These are phyloP conservation scores for Diplodia sapinea DNA, from an alignment of 2,329 filamentous ascomycete species.

Conservation along the genomic window DNA sequence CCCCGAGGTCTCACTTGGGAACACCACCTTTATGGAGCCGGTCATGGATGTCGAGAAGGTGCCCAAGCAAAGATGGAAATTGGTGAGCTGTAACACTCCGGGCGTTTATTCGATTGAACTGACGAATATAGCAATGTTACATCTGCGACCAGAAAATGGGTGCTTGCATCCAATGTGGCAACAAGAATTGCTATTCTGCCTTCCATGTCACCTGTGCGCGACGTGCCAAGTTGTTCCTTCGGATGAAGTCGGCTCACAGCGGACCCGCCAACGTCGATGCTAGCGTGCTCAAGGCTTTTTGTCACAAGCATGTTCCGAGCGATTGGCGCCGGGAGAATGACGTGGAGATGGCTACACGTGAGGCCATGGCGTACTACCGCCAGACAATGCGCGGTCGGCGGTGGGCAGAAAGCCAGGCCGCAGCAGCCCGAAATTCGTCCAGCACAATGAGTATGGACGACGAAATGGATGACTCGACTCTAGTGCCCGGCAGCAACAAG, in stretches of 20 bases:
- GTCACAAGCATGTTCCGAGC: conserved; percentile 88
- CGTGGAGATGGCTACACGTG: conserved; percentile 77
- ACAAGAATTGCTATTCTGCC: conserved; percentile 95
- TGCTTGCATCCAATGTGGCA: conserved; percentile 96
- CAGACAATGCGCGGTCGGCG: conserved; percentile 85
- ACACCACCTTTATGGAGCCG: conserved; percentile 97
- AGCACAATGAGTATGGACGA: conserved; percentile 54
- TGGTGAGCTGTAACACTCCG: conserved; percentile 52
- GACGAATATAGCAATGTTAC: conserved; percentile 70
- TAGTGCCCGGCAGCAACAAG: conserved; percentile 57
- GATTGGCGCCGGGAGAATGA: conserved; percentile 89
- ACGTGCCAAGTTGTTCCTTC: conserved; percentile 83
- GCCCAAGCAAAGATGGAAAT: conserved; percentile 89
- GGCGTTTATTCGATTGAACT: conserved; percentile 31
- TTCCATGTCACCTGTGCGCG: conserved; percentile 97
- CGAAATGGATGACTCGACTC: conserved; percentile 56
- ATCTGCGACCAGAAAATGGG: conserved; percentile 98
- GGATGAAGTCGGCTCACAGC: conserved; percentile 93
- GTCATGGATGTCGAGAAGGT: conserved; percentile 98
- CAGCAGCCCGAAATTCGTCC: conserved; percentile 56
- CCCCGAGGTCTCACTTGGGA: conserved; percentile 92
- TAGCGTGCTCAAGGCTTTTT: conserved; percentile 89
- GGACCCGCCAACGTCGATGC: conserved; percentile 78
- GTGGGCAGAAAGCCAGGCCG: conserved; percentile 89
- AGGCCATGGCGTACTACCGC: conserved; percentile 88